phyloP scores from a whole-genome alignment of 331 rosid genomes.

The Pyracantha coccinea region DNA sequence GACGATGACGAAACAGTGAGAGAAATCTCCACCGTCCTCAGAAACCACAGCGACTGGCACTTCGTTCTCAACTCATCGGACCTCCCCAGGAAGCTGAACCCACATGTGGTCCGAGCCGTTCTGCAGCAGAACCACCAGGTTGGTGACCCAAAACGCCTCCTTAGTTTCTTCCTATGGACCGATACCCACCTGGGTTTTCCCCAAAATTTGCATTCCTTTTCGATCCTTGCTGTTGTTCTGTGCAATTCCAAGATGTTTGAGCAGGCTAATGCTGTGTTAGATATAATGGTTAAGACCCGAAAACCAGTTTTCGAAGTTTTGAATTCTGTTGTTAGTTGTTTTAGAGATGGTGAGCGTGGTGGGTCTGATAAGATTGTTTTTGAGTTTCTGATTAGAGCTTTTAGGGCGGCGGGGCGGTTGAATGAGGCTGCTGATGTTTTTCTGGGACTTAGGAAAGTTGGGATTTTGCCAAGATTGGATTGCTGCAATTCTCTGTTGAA shows the following conservation, averaged over 20 bases:
- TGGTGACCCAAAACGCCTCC: constrained; percentile 30
- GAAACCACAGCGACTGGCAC: constrained; percentile 24
- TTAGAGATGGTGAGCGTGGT: background rate
- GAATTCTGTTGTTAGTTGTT: constrained; percentile 23
- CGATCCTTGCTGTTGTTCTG: constrained; percentile 32
- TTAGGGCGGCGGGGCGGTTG: constrained; percentile 21
- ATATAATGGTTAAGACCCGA: constrained; percentile 23
- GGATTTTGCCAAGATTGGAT: constrained; percentile 22
- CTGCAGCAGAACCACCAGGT: constrained; percentile 11
- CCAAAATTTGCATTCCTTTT: constrained; percentile 25
- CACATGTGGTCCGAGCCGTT: constrained; percentile 30
- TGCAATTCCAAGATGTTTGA: constrained; percentile 26
- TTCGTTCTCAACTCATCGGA: constrained; percentile 13
- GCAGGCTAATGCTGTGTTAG: constrained; percentile 22
- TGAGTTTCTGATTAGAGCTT: constrained; percentile 33
- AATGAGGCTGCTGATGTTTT: constrained; percentile 32
- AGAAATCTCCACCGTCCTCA: constrained; percentile 33
- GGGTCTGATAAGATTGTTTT: constrained; percentile 20
- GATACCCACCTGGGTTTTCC: constrained; percentile 26
- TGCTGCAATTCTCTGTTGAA: constrained; percentile 36
- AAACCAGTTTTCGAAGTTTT: constrained; percentile 26
- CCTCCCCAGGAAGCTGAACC: constrained; percentile 28
- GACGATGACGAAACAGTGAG: constrained; percentile 26
- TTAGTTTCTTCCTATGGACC: constrained; percentile 38
- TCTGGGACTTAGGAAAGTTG: constrained; percentile 19